These are phyloP conservation scores for Iberis pinnata DNA, from an alignment of 345 rosid genomes.

Conservation along the genomic window DNA sequence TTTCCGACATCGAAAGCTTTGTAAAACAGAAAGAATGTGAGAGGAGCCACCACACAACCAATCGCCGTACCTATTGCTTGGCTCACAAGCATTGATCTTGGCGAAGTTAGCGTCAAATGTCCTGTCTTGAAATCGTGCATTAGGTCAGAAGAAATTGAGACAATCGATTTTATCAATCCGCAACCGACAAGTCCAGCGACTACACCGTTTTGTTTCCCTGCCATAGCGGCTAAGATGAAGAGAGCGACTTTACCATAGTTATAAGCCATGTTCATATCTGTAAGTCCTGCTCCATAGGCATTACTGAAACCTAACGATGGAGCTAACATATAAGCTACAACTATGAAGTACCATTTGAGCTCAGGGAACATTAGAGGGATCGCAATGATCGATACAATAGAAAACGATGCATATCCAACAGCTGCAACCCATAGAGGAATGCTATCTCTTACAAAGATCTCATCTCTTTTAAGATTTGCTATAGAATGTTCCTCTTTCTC, in stretches of 20 bases:
- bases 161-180: conserved; percentile 46
- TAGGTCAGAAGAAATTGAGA: conserved; percentile 45
- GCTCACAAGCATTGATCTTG: conserved; percentile 48
- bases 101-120: conserved; percentile 42
- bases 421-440: conserved; percentile 48
- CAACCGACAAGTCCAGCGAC: conserved; percentile 50
- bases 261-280: conserved; percentile 51
- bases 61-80: conserved; percentile 50
- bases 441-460: conserved; percentile 43
- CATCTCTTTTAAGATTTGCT: conserved; percentile 29
- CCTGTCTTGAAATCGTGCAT: conserved; percentile 55
- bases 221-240: conserved; percentile 46
- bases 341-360: conserved; percentile 45
- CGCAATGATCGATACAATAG: conserved; percentile 33
- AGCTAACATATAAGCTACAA: conserved; percentile 43
- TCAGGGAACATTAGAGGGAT: conserved; percentile 43
- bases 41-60: conserved; percentile 46
- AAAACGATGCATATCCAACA: conserved; percentile 34
- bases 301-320: conserved; percentile 46
- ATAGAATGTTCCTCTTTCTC: conserved; percentile 18
- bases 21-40: conserved; percentile 40
- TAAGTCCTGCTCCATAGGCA: conserved; percentile 55
- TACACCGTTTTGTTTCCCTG: conserved; percentile 45
- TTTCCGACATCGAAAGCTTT: conserved; percentile 45
- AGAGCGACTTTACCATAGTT: conserved; percentile 49